Base-by-base conservation (phyloP, 768 basidiomycete species). In the Suillus subluteus region DNA sequence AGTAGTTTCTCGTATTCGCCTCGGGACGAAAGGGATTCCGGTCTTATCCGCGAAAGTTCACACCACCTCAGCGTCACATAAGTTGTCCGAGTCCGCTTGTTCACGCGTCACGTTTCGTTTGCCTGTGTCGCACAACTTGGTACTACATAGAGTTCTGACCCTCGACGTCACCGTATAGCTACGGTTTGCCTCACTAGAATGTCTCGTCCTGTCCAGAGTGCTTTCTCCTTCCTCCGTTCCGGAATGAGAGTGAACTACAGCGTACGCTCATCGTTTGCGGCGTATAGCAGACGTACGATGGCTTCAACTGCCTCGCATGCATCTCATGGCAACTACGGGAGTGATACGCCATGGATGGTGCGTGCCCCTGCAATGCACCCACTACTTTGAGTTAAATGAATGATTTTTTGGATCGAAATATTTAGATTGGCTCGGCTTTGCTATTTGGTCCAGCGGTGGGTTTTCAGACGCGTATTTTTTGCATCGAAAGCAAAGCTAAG, bases 371-470 rank as follows among this genome's bases (percentile, higher is more conserved):
- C 6, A 8, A 26, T n/a, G 56, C 48, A 11, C 37, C 41, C 8
- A 1, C 23, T 37, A 26, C 13, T 30, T 32, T 23, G 62, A 65
- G 41, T 23, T 32, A 11, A 32, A 65, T n/a, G 16, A 64, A 30
- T 11, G 23, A 63, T 6, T 63, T 63, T 37, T 67, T 46, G 26
- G 12, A 26, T 38, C 58, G 26, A 6, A 11, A n/a, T 16, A 3
- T 38, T 4, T 35, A 78, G 78, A 67, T 78, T 52, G 78, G 78
- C 52, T 78, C 76, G 16, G 75, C 73, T 21, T 58, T 78, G 44
- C 65, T 76, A 59, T 78, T 78, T 52, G 78, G 78, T 64, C 73
- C 76, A 62, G 64, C 69, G 63, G 78, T 79, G 50, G 55, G 76
- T 67, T 23, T 56, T 59, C 62, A 30, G 11, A 32, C 21, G 52